Base-by-base conservation (phyloP, 2,329 filamentous ascomycete species). In the Trichoderma lentiforme region DNA sequence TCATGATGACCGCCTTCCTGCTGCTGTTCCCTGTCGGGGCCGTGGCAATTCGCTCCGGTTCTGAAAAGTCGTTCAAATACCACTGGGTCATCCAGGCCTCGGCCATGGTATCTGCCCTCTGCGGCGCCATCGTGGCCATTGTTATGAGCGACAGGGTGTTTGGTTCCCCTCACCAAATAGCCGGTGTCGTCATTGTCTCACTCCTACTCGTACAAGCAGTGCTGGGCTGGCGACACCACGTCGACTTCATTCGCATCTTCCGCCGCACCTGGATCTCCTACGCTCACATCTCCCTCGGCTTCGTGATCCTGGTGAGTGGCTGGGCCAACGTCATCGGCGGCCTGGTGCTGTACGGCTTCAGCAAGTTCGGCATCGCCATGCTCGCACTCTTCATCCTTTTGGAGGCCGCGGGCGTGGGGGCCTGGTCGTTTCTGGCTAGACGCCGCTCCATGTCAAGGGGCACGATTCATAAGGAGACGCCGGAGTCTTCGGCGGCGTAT, bases 251-350 rank as follows among this genome's bases (percentile, higher is more conserved):
- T 14, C 72, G 73, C 39, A 73, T 74, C 24, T 71, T 67, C 11
- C 74, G 73, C 14, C 69, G 75, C n/a, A 75, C 75, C 0, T 74
- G 66, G 73, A 73, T 75, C 21, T 76, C 73, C 4, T 71, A 75
- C 58, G 66, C 47, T 6, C 73, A 75, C 70, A 43, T 76, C 24
- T 72, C 71, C 30, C 71, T 73, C 9, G 74, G 75, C 3, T 70
- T 73, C 18, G 14, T 51, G 3, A 24, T 74, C 8, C 64, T 76
- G 32, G 12, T 65, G 15, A 71, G 66, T 51, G 73, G 73, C 24
- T 72, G 72, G 65, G 65, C 64, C 8, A 74, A 74, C 34, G 56
- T 74, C 21, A 43, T 73, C 8, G 47, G 53, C 61, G 71, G 71
- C 4, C 30, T 73, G 11, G 21, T 66, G 21, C 18, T 73, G 14